These are phyloP conservation scores for Lathyrus aphaca DNA, from an alignment of 306 rosid genomes.

Conservation along the genomic window DNA sequence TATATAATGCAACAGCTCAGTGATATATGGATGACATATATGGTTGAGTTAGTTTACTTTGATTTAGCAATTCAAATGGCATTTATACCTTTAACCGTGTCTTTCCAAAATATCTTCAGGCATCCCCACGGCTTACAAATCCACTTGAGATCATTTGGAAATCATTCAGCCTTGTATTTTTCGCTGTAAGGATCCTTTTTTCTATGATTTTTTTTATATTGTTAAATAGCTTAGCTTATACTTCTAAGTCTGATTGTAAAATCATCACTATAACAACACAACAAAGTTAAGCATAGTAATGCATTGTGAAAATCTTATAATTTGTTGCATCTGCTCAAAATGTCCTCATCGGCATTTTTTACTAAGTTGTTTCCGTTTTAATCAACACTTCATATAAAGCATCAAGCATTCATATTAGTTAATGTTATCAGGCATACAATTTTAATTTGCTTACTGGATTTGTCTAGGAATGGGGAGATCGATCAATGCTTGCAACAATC, in stretches of 20 bases:
- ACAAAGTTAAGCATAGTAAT: neutral
- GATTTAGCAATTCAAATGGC: slow-evolving; percentile 23
- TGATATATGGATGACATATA: slow-evolving; percentile 7
- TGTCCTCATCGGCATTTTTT: neutral
- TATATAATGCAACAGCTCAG: neutral
- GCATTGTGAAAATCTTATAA: slow-evolving; percentile 32
- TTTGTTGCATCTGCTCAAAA: slow-evolving; percentile 19
- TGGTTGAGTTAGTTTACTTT: slow-evolving; percentile 34
- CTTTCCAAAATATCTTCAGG: slow-evolving; percentile 48
- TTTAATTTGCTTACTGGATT: slow-evolving; percentile 35
- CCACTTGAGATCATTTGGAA: slow-evolving; percentile 90
- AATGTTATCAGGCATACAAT: slow-evolving; percentile 22
- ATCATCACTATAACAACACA: slow-evolving; percentile 20
- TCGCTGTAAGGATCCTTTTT: slow-evolving; percentile 70
- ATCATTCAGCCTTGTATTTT: slow-evolving; percentile 93
- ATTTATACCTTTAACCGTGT: slow-evolving; percentile 21
- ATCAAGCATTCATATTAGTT: slow-evolving; percentile 16
- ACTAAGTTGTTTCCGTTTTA: neutral
- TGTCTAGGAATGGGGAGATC: slow-evolving; percentile 99
- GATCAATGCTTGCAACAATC: slow-evolving; percentile 97
- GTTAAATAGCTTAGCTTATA: slow-evolving; percentile 5
- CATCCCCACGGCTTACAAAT: slow-evolving; percentile 69
- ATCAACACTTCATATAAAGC: slow-evolving; percentile 6
- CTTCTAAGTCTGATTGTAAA: slow-evolving; percentile 27
- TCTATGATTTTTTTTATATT: slow-evolving; percentile 18